Evolutionary conservation across 345 rosid species (phyloP).

Genomic region (Gossypium stocksii): DNA sequence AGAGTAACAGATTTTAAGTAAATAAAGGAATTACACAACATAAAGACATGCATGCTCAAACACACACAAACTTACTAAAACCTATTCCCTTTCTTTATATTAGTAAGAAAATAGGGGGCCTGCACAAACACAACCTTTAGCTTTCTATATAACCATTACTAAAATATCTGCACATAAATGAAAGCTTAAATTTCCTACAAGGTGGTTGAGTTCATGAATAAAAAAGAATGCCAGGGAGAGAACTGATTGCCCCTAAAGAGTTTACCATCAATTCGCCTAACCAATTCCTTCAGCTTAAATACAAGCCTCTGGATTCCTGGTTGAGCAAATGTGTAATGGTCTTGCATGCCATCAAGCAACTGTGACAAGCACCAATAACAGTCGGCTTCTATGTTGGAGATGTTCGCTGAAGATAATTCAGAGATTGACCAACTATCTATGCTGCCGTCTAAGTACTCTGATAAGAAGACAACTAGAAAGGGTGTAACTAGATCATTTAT

Average conservation of each 20-base stretch:
- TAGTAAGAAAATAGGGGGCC: background rate
- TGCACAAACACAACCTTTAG: background rate
- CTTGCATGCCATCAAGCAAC: constrained; percentile 99
- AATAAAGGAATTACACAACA: background rate
- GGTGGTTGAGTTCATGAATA: constrained; percentile 2
- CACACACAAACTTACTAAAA: background rate
- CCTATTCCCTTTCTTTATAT: background rate
- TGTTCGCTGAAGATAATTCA: constrained; percentile 57
- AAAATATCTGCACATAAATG: background rate
- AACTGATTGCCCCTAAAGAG: constrained; percentile 1
- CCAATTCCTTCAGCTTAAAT: constrained; percentile 92
- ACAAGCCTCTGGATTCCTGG: constrained; percentile 99
- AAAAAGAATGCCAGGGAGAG: background rate
- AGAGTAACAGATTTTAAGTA: background rate
- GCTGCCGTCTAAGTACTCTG: constrained; percentile 81
- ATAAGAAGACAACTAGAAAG: constrained; percentile 86
- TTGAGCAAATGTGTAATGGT: constrained; percentile 98
- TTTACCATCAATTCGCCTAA: constrained; percentile 94
- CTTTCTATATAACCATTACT: background rate
- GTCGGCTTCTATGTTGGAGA: constrained; percentile 83
- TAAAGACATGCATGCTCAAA: background rate
- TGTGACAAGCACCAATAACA: constrained; percentile 98
- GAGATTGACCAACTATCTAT: constrained; percentile 71
- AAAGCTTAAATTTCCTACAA: background rate
- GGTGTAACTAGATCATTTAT: constrained; percentile 98